Conservation (phyloP, 2,329 filamentous ascomycete genomes). For the Paecilomyces fulvus region DNA sequence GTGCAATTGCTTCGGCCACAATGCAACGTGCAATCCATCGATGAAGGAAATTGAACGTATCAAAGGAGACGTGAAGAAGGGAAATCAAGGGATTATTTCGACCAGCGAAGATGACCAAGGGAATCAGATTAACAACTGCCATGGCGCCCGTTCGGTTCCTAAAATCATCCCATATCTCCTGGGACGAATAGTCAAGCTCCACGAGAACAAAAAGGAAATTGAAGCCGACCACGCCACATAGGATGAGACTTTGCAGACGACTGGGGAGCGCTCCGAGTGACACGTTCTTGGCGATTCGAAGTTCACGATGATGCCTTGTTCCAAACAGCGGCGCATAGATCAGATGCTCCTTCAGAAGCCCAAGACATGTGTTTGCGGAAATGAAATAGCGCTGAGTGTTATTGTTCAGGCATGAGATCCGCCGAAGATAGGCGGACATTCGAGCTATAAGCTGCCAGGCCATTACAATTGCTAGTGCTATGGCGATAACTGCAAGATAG, state of each 20-base stretch:
- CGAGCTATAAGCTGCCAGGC: background rate
- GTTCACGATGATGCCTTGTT: conserved; percentile 18
- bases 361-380: background rate
- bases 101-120: conserved; percentile 28
- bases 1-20: conserved; percentile 55
- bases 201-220: conserved; percentile 38
- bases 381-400: background rate
- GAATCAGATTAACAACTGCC: conserved; percentile 29
- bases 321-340: conserved; percentile 22
- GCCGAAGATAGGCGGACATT: background rate
- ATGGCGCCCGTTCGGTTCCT: conserved; percentile 15
- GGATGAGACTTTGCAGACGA: conserved; percentile 21
- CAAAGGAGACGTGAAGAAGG: conserved; percentile 26
- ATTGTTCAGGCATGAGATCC: background rate
- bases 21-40: conserved; percentile 67
- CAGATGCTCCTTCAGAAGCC: conserved; percentile 9
- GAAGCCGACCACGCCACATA: conserved; percentile 15
- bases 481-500: background rate
- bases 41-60: conserved; percentile 51
- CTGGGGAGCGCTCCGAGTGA: conserved; percentile 21
- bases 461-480: background rate
- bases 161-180: conserved; percentile 11
- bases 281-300: conserved; percentile 14
- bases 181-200: conserved; percentile 17
- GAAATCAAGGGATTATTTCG: conserved; percentile 31